Evolutionary conservation across 768 basidiomycete genomes (phyloP).

Genomic region (Gautieria morchelliformis): DNA sequence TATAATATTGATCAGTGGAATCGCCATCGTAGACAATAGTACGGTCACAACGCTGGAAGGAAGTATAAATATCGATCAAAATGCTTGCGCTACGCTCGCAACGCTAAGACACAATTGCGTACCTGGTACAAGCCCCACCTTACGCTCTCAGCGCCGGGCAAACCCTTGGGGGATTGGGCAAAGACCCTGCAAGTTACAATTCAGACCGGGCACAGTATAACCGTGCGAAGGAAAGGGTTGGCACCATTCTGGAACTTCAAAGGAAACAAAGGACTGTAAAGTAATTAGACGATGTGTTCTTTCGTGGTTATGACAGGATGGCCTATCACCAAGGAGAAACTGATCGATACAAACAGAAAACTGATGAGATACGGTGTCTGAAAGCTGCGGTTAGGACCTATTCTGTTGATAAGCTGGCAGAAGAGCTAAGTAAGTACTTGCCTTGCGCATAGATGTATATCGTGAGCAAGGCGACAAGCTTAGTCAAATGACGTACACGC

Average conservation of each 20-base stretch:
- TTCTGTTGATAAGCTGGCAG: neutral
- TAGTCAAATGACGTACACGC: neutral
- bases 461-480: neutral
- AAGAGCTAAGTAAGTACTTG: neutral
- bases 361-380: slow-evolving; percentile 6
- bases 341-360: slow-evolving; percentile 1
- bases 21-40: neutral
- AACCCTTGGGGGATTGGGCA: neutral
- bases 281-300: neutral
- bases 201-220: neutral
- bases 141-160: neutral
- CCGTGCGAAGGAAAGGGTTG: neutral
- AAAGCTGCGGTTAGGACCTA: neutral
- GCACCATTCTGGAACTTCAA: slow-evolving; percentile 8
- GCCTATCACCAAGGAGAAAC: slow-evolving; percentile 2
- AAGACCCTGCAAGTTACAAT: slow-evolving; percentile 2
- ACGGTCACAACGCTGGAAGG: slow-evolving; percentile 7
- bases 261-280: slow-evolving; percentile 1
- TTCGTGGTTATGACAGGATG: neutral
- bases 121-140: slow-evolving; percentile 7
- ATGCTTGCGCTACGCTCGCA: neutral
- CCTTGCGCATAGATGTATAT: slow-evolving; percentile 6
- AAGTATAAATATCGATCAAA: neutral
- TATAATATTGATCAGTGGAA: slow-evolving; percentile 17
- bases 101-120: neutral